These are phyloP conservation scores for Paecilomyces fulvus DNA, from an alignment of 2,329 filamentous ascomycete species.

Conservation along the genomic window DNA sequence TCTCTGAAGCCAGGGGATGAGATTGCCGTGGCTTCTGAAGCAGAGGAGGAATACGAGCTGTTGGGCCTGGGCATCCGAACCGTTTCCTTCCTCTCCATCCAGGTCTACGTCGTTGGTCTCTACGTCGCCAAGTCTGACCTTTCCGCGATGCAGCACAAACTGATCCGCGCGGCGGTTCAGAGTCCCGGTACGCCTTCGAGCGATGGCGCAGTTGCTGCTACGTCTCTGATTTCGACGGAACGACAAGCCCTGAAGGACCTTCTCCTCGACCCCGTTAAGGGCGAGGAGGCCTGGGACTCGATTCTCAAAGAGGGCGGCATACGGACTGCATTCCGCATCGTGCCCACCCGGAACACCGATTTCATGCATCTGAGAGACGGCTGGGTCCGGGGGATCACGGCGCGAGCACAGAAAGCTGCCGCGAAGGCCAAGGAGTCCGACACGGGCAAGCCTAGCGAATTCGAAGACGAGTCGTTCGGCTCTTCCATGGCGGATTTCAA, in stretches of 20 bases:
- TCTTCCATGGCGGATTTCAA: constrained; percentile 69
- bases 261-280: constrained; percentile 60
- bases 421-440: constrained; percentile 35
- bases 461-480: constrained; percentile 69
- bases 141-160: constrained; percentile 64
- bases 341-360: constrained; percentile 88
- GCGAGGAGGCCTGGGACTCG: constrained; percentile 65
- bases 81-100: constrained; percentile 80
- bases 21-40: constrained; percentile 25
- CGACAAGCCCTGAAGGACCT: constrained; percentile 62
- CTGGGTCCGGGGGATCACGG: constrained; percentile 77
- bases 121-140: constrained; percentile 84
- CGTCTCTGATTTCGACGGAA: constrained; percentile 73
- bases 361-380: constrained; percentile 88
- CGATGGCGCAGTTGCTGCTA: constrained; percentile 58
- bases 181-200: constrained; percentile 12
- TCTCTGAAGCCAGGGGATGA: constrained; percentile 30
- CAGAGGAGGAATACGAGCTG: constrained; percentile 68
- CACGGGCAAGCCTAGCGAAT: constrained; percentile 29
- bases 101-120: constrained; percentile 90
- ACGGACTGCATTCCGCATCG: constrained; percentile 72
- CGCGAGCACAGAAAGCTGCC: constrained; percentile 53
- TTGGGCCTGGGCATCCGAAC: constrained; percentile 81
- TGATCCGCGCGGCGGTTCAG: constrained; percentile 60
- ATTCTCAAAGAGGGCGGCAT: constrained; percentile 60